phyloP scores from a whole-genome alignment of 75 land plant genomes.

The Larix kaempferi region DNA sequence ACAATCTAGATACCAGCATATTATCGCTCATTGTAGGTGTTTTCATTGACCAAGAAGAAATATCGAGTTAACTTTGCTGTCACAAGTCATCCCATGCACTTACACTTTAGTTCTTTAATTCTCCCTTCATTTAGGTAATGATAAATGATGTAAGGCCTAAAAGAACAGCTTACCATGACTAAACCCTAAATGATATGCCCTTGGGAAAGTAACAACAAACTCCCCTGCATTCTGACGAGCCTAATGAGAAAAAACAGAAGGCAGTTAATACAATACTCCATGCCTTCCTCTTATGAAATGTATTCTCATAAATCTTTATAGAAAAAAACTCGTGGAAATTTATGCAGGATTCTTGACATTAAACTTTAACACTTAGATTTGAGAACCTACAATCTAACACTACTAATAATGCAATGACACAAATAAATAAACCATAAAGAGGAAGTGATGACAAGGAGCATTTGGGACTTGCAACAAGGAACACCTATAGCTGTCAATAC shows the following conservation, averaged over 20 bases:
- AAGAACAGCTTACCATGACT: slow-evolving; percentile 71
- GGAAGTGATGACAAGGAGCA: too few species aligned
- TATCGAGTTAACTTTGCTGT: too few species aligned
- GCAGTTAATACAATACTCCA: slow-evolving; percentile 3
- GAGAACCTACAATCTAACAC: not conserved
- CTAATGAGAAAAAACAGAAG: slow-evolving; percentile 24
- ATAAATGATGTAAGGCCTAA: too few species aligned
- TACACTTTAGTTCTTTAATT: too few species aligned
- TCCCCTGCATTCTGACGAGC: slow-evolving; percentile 97
- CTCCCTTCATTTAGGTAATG: too few species aligned
- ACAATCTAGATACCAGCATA: too few species aligned
- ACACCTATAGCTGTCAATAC: slow-evolving; percentile 77
- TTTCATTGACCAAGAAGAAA: too few species aligned
- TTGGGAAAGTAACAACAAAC: slow-evolving; percentile 94
- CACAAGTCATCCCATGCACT: too few species aligned
- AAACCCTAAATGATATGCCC: slow-evolving; percentile 92
- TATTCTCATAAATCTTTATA: not conserved
- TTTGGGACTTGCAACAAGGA: slow-evolving; percentile 90
- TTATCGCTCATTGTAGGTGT: too few species aligned
- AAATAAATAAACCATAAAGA: too few species aligned
- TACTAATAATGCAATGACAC: not conserved
- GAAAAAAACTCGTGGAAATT: not conserved
- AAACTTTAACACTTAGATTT: not conserved
- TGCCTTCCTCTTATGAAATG: too few species aligned
- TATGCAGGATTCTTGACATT: not conserved